Base-by-base conservation (phyloP, 495 filamentous ascomycete genomes). In the Evernia prunastri region DNA sequence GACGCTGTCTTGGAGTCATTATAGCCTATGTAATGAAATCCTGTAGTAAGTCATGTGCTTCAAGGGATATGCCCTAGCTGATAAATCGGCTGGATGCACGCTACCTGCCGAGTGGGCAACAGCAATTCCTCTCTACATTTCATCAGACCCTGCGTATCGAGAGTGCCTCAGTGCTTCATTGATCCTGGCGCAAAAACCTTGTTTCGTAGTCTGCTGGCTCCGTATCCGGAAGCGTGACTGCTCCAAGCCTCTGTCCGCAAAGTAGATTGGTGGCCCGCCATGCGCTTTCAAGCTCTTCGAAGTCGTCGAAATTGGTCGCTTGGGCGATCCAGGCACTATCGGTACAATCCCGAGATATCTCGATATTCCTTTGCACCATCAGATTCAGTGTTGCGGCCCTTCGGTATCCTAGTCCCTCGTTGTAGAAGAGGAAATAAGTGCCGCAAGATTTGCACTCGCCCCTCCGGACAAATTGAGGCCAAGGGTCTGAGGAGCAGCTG, bases 391-490 rank as follows among this genome's bases (percentile, higher is more conserved):
- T 15, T 3, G n/a, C n/a, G n/a, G n/a, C 25, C n/a, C 18, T 15
- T 4, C 56, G 18, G 13, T 37, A 1, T 0, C 3, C 20, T 7
- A 7, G 5, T 23, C 1, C 2, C 3, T 7, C 12, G 10, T 39
- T 39, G 20, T 6, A 6, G 25, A 58, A 35, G 10, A 12, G 3
- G 10, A 58, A 6, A 12, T 6, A 17, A 9, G 56, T 39, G 20
- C 35, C 25, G 13, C 56, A 58, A 25, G 5, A 7, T 18, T 39
- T 7, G 33, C 33, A 58, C 9, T 36, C 18, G 42, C 42, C 54
- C 1, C n/a, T 1, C 13, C 17, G 5, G 4, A 37, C 2, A 0
- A 5, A 1, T n/a, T 7, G 12, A 3, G 4, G 1, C 15, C 7
- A 23, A 10, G 23, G 23, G 9, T 49, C 2, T 25, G 10, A 49